phyloP scores from a whole-genome alignment of 768 basidiomycete species.

The Panellus pusillus region DNA sequence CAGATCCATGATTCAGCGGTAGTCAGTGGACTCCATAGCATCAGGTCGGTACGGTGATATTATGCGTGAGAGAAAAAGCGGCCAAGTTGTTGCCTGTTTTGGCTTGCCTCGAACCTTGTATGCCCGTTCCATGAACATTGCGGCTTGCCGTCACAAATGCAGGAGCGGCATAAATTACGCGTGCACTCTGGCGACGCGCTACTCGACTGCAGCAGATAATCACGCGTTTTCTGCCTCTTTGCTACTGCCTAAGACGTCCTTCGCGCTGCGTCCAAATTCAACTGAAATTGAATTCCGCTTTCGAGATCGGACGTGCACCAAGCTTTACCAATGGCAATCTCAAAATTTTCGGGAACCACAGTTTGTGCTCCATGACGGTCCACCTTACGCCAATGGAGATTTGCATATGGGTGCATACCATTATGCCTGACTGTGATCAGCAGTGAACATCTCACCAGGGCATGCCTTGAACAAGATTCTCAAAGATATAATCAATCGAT shows the following conservation, averaged over 20 bases:
- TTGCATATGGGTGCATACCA: conserved; percentile 80
- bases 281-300: conserved; percentile 60
- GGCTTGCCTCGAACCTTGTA: too few species aligned
- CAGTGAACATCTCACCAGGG: conserved; percentile 46
- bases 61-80: too few species aligned
- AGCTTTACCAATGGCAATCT: conserved; percentile 80
- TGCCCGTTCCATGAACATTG: conserved; percentile 8
- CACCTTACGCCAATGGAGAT: conserved; percentile 96
- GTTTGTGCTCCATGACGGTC: conserved; percentile 93
- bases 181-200: neutral
- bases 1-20: too few species aligned
- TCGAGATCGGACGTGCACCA: conserved; percentile 63
- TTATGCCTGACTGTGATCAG: neutral
- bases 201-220: conserved; percentile 22
- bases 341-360: conserved; percentile 62
- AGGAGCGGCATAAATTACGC: conserved; percentile 3
- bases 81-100: too few species aligned
- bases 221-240: conserved; percentile 59
- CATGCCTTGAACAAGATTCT: conserved; percentile 95
- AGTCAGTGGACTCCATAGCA: too few species aligned
- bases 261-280: conserved; percentile 72
- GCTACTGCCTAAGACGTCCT: conserved; percentile 77
- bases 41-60: too few species aligned
- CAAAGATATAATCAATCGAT: conserved; percentile 95
- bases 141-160: conserved; percentile 16